A percentile compares a stretch with the other conserved stretches of the same genome.
phyloP scores from a whole-genome alignment of 129 eudicot genomes.

The Flaveria sonorensis region DNA sequence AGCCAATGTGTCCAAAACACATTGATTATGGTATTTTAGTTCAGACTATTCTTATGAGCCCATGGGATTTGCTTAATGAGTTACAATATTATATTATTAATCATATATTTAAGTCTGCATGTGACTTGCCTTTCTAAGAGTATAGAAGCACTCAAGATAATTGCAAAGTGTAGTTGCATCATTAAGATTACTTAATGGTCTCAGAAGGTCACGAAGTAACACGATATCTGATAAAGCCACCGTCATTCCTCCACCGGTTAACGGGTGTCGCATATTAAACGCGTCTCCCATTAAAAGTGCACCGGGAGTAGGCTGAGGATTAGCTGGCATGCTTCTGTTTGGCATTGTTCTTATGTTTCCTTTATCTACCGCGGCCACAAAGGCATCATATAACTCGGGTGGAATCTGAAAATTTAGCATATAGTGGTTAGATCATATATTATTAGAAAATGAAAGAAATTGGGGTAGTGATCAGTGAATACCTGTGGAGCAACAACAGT shows the following conservation, averaged over 20 bases:
- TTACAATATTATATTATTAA: neutral
- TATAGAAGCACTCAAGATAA: slow-evolving; percentile 68
- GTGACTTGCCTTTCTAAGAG: slow-evolving; percentile 67
- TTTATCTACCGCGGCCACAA: slow-evolving; percentile 61
- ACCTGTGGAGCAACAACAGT: slow-evolving; percentile 69
- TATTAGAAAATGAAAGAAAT: neutral
- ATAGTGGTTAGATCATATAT: slow-evolving; percentile 6
- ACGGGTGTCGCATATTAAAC: slow-evolving; percentile 78
- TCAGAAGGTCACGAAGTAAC: slow-evolving; percentile 61
- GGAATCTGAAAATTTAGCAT: slow-evolving; percentile 47
- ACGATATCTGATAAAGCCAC: slow-evolving; percentile 75
- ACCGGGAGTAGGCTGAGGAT: slow-evolving; percentile 71
- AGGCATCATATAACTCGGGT: slow-evolving; percentile 45
- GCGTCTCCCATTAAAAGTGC: slow-evolving; percentile 79
- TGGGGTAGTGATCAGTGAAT: neutral
- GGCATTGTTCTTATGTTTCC: slow-evolving; percentile 76
- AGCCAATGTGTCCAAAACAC: neutral
- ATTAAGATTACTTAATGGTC: slow-evolving; percentile 48
- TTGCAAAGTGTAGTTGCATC: slow-evolving; percentile 54
- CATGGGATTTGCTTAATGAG: neutral
- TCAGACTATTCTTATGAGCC: neutral
- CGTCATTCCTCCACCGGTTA: slow-evolving; percentile 87
- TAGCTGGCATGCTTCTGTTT: slow-evolving; percentile 81
- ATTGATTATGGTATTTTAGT: neutral
- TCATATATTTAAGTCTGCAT: neutral